Evolutionary conservation across 2,329 filamentous ascomycete genomes (phyloP).

Genomic region (Fusarium albosuccineum): DNA sequence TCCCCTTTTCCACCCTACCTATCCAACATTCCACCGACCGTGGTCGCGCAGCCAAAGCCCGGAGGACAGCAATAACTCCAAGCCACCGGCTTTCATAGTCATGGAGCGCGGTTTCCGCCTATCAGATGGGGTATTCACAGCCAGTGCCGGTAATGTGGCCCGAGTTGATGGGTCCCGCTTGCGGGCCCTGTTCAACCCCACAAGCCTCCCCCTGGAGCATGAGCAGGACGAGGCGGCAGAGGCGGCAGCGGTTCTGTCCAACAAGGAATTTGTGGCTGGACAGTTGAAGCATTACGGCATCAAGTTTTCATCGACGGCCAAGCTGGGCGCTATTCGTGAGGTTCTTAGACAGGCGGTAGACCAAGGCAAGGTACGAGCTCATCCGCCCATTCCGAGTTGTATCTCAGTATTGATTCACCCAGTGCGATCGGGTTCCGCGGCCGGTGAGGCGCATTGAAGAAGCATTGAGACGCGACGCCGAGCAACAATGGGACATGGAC

Average conservation of each 20-base stretch:
- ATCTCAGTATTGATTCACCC: neutral
- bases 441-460: neutral
- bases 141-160: neutral
- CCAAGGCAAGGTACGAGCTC: neutral
- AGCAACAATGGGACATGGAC: neutral
- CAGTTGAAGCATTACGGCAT: neutral
- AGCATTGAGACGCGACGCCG: neutral
- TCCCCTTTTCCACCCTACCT: too few species aligned
- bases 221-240: neutral
- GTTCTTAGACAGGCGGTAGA: neutral
- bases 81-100: too few species aligned
- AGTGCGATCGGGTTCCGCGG: neutral
- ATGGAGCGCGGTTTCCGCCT: too few species aligned
- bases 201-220: neutral
- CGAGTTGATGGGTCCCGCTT: neutral
- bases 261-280: neutral
- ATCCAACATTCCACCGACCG: too few species aligned
- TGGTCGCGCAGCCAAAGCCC: too few species aligned
- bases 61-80: too few species aligned
- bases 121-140: too few species aligned
- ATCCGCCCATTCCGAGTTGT: neutral
- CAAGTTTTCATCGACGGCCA: neutral
- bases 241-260: neutral
- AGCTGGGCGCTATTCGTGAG: neutral
- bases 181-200: neutral